Conservation (phyloP, 2,329 filamentous ascomycete genomes). For the Paracorniculantispora psalliotae region DNA sequence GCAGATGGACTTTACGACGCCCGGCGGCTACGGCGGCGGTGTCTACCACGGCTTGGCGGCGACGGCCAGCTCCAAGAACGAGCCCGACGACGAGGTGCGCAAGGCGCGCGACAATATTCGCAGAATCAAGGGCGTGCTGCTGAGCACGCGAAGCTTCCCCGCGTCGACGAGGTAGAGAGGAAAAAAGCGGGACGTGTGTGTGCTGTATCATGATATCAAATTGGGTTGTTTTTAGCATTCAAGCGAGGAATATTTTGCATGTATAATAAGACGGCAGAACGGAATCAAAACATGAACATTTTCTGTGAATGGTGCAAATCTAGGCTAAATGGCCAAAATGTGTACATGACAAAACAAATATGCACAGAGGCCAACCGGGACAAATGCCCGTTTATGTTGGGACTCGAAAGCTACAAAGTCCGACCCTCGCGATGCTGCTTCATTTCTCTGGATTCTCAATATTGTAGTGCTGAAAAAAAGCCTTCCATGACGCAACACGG, state of each 20-base stretch:
- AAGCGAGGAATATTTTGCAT: background rate
- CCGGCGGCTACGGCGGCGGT: constrained; percentile 33
- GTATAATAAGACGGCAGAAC: background rate
- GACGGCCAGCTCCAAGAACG: constrained; percentile 35
- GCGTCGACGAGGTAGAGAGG: constrained; percentile 29
- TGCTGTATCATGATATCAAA: background rate
- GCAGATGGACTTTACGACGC: constrained; percentile 28
- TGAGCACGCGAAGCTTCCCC: constrained; percentile 73
- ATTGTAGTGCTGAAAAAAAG: constrained; percentile 29
- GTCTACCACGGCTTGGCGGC: no score
- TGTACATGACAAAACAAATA: no score
- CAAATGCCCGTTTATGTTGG: no score
- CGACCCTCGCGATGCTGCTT: background rate
- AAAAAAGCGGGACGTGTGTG: background rate
- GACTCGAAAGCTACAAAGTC: background rate
- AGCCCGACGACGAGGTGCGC: constrained; percentile 66
- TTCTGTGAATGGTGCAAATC: no score
- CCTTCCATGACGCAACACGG: constrained; percentile 38
- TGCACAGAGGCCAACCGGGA: no score
- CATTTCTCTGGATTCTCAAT: constrained; percentile 23
- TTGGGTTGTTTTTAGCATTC: background rate
- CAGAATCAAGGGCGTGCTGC: constrained; percentile 70
- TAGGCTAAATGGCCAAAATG: no score
- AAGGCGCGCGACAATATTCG: constrained; percentile 70
- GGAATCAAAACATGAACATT: constrained; percentile 1